Evolutionary conservation across 1,139 yeast species (phyloP), one percentile per base, ranked within the genome.

Genomic region (Debaryomyces psychrophilus): DNA sequence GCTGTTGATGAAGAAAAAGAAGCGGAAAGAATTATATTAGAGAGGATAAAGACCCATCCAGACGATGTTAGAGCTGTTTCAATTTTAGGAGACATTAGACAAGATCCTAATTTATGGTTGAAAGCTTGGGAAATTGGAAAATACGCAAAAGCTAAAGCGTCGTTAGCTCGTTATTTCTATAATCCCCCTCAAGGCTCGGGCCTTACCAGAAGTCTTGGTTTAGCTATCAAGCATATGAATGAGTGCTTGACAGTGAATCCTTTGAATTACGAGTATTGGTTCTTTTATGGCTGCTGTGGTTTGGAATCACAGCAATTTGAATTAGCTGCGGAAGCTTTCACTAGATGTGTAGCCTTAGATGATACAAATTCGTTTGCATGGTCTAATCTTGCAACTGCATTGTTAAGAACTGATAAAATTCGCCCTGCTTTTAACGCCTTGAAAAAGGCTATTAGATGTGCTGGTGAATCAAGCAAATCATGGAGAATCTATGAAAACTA

Each of bases 401-500:
- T 89, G 46, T 69, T 90, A 38, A 79, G 81, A 51, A 62, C 79
- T 41, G 85, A 80, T 44, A 87, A 87, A 63, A 67, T 79, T 23
- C 77, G 80, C 50, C 95, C 90, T 52, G 96, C 97, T 0, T 86
- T 88, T 56, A 83, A 81, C 55, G 96, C 98, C 0, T 71, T 90
- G 52, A 84, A 86, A 59, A 82, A 82, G 51, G 97, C 98, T 0
- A 76, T 87, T 18, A 70, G 85, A 49, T 75, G 77, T 20, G 86
- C 90, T 20, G 84, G 83, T 39, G 85, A 85, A 25, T 74, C 73
- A 27, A 81, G 78, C 55, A 81, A 77, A 46, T 88, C 92, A 46
- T 90, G 98, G 97, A 81, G 89, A 57, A 83, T 95, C 31, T 92
- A 93, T 85, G 95, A 90, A 56, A 95, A 95, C 62, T 90, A 84